Percentiles rank a stretch among this genome's conserved stretches.
phyloP scores from a whole-genome alignment of 2,329 filamentous ascomycete species.

The Raffaelea albimanens region DNA sequence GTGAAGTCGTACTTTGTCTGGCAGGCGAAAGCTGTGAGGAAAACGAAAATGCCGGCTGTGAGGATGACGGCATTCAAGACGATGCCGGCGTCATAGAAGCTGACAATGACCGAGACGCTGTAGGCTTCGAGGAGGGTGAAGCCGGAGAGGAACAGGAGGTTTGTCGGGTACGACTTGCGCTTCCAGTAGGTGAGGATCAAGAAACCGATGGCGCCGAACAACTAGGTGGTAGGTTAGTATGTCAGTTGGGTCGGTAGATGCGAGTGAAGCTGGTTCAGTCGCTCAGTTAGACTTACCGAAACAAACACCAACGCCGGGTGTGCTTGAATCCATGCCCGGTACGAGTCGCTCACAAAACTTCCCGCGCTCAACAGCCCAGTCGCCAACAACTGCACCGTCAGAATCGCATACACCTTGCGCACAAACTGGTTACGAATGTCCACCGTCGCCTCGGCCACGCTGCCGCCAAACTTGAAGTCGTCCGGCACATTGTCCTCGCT shows the following conservation, averaged over 20 bases:
- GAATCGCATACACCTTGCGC: constrained; percentile 94
- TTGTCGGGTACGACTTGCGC: constrained; percentile 88
- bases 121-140: constrained; percentile 94
- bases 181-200: constrained; percentile 91
- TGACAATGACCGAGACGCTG: constrained; percentile 83
- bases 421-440: constrained; percentile 96
- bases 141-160: constrained; percentile 80
- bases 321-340: constrained; percentile 78
- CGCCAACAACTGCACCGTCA: constrained; percentile 86
- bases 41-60: constrained; percentile 73
- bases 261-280: neutral
- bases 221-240: constrained; percentile 33
- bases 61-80: constrained; percentile 86
- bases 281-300: constrained; percentile 46
- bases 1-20: constrained; percentile 99
- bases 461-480: constrained; percentile 98
- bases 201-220: constrained; percentile 75
- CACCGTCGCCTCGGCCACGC: constrained; percentile 84
- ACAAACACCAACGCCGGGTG: constrained; percentile 79
- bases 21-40: constrained; percentile 81
- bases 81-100: constrained; percentile 74
- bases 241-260: neutral
- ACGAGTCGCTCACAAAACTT: constrained; percentile 73
- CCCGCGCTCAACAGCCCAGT: constrained; percentile 73
- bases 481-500: constrained; percentile 90